phyloP scores from a whole-genome alignment of 176 grass and related monocot species.

The Saccharum officinarum region DNA sequence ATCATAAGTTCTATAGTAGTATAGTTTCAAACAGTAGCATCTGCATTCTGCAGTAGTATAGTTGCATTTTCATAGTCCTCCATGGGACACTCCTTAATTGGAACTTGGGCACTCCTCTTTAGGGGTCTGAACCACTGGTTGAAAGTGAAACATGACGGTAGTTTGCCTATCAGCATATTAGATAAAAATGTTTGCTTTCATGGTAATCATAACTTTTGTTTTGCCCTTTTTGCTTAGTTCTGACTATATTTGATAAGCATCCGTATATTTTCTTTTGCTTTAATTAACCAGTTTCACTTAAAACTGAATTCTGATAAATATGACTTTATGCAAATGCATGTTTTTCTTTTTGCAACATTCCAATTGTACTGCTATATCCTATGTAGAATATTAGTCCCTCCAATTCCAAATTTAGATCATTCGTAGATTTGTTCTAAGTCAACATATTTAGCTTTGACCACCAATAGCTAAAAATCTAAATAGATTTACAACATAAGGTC shows the following conservation, averaged over 20 bases:
- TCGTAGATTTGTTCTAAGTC: no score
- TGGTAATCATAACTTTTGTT: neutral
- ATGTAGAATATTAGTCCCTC: no score
- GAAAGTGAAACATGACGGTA: neutral
- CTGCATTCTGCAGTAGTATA: neutral
- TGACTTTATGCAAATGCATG: neutral
- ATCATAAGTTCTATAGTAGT: neutral
- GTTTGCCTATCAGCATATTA: neutral
- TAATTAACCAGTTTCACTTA: neutral
- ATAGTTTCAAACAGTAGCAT: neutral
- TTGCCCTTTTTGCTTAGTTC: neutral
- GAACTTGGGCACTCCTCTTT: neutral
- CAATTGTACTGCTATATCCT: neutral
- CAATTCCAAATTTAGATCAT: no score
- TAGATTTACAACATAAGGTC: no score
- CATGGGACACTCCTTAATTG: neutral
- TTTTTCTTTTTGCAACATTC: neutral
- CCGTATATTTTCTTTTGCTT: neutral
- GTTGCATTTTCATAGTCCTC: neutral
- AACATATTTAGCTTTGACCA: no score
- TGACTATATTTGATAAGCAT: neutral
- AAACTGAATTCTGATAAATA: neutral
- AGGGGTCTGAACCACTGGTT: neutral
- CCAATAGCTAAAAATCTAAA: no score
- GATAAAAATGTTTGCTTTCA: neutral